Base-by-base conservation (phyloP, 768 basidiomycete species). In the button mushroom (Agaricus bisporus) region DNA sequence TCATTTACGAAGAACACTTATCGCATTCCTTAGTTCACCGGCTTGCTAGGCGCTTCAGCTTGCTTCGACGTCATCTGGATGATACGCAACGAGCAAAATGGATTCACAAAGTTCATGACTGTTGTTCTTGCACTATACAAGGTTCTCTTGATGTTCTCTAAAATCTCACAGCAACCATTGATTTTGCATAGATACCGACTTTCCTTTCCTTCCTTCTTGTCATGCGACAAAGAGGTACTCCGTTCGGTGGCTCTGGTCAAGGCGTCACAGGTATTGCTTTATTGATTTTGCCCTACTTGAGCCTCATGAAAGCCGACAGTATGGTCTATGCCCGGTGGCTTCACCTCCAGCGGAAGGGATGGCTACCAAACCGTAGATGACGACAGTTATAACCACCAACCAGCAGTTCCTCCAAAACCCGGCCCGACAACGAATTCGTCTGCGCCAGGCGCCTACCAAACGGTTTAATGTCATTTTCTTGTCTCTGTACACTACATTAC, bases 291-390 rank as follows among this genome's bases (percentile, higher is more conserved):
- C 18, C 42, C 49, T 53, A 10, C 59, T 52, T 54, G 36, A 18
- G 35, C 8, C 49, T 41, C 14, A 50, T 14, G 58, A 36, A 6
- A 22, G 49, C 10, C n/a, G 48, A 26, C 54, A 88, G 86, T 88
- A 14, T 88, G 86, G 86, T 79, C 85, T 17, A 88, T 88, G 86
- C 86, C 86, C 4, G 86, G 85, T 12, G 83, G 83, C 1, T 83
- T 86, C 59, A 81, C 82, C 0, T 78, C 81, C 4, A 60, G 66
- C 35, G 71, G 70, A 20, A 72, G 78, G 38, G 79, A 79, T 49
- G 81, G 83, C 6, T 86, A 86, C 63, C 83, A 86, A 61, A 76
- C 73, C 38, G 75, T 86, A 10, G 80, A 81, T 49, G 83, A 81
- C 36, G 80, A 83, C 58, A 59, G 61, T 44, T 63, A 57, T 48